These are phyloP conservation scores for Suillus hirtellus DNA, from an alignment of 768 basidiomycete species.

Conservation along the genomic window DNA sequence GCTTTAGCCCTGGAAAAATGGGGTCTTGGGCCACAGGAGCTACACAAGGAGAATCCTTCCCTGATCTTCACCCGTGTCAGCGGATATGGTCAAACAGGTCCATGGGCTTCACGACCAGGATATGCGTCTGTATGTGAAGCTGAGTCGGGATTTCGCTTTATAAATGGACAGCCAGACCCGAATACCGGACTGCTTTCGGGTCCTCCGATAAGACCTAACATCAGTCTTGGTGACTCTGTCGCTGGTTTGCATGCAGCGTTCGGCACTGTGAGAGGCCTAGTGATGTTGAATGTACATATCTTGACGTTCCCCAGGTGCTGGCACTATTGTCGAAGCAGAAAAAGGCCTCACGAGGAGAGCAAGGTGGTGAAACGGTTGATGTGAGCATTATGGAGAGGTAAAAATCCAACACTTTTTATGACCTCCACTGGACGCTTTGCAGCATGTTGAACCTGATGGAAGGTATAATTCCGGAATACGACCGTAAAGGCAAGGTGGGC, in stretches of 20 bases:
- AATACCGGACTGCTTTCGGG: slow-evolving; percentile 54
- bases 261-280: slow-evolving; percentile 51
- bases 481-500: slow-evolving; percentile 64
- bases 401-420: background rate
- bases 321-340: slow-evolving; percentile 54
- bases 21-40: slow-evolving; percentile 56
- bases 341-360: slow-evolving; percentile 29
- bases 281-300: background rate
- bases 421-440: background rate
- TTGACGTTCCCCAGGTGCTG: slow-evolving; percentile 44
- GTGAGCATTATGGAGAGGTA: slow-evolving; percentile 76
- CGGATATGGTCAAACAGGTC: slow-evolving; percentile 75
- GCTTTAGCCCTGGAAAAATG: slow-evolving; percentile 66
- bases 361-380: slow-evolving; percentile 59
- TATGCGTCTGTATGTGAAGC: slow-evolving; percentile 78
- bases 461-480: slow-evolving; percentile 73
- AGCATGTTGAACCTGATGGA: slow-evolving; percentile 81
- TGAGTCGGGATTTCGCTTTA: slow-evolving; percentile 71
- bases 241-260: slow-evolving; percentile 75
- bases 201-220: slow-evolving; percentile 69
- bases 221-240: slow-evolving; percentile 71
- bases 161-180: slow-evolving; percentile 64
- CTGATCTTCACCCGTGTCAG: slow-evolving; percentile 89
- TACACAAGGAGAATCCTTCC: slow-evolving; percentile 76
- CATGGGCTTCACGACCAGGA: slow-evolving; percentile 69